phyloP scores from a whole-genome alignment of 345 rosid species.

The Eucalyptus curtisii region DNA sequence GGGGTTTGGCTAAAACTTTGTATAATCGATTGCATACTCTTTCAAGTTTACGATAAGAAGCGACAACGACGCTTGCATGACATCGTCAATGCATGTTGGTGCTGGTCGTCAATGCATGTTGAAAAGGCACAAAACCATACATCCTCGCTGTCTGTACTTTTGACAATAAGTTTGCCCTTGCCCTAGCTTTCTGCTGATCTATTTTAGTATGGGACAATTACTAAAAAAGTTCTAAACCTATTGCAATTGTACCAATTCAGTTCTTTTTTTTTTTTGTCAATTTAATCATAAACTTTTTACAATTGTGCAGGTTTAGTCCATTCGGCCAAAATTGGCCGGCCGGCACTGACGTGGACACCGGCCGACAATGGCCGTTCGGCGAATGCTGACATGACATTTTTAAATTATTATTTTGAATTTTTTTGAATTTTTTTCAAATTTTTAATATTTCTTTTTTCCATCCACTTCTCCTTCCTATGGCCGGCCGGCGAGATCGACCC shows the following conservation, averaged over 20 bases:
- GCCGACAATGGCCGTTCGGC: accelerated
- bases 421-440: accelerated
- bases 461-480: no score
- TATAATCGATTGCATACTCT: background rate
- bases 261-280: accelerated
- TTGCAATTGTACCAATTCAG: accelerated
- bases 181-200: accelerated
- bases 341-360: accelerated
- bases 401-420: no score
- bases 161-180: background rate
- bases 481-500: accelerated
- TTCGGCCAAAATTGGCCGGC: accelerated
- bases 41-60: background rate
- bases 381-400: accelerated
- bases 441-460: no score
- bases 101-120: background rate
- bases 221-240: accelerated
- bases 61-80: background rate
- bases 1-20: background rate
- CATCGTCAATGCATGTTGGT: background rate
- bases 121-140: background rate
- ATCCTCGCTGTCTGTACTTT: background rate
- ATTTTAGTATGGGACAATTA: accelerated
- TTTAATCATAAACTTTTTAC: accelerated
- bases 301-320: accelerated